Evolutionary conservation across 208 protist genomes (phyloP).

Genomic region (Crithidia acanthocephali): DNA sequence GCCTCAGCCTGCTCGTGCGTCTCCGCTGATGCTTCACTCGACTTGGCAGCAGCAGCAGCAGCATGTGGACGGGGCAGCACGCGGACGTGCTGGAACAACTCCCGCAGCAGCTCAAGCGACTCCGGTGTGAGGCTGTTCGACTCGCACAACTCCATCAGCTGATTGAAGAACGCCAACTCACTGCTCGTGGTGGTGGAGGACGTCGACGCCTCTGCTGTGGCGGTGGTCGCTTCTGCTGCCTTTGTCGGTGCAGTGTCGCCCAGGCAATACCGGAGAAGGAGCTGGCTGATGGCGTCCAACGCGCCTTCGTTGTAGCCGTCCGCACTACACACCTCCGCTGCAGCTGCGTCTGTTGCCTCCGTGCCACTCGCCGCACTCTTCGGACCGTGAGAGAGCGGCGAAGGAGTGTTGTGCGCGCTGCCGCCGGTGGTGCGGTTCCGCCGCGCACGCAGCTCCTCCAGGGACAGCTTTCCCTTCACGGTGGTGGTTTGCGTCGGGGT

Average conservation of each 20-base stretch:
- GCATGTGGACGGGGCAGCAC: conserved; percentile 39
- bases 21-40: not conserved
- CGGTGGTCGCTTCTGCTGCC: conserved; percentile 8
- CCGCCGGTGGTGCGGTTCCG: conserved; percentile 38
- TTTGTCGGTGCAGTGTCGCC: not conserved
- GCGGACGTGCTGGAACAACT: conserved; percentile 61
- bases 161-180: conserved; percentile 48
- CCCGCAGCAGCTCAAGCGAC: conserved; percentile 57
- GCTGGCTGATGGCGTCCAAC: conserved; percentile 54
- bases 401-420: not conserved
- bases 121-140: conserved; percentile 40
- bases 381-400: not conserved
- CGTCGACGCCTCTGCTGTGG: conserved; percentile 12
- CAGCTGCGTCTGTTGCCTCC: too few species aligned
- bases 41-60: not conserved
- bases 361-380: too few species aligned
- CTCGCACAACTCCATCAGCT: conserved; percentile 46
- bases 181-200: conserved; percentile 18
- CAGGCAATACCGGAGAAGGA: conserved; percentile 61
- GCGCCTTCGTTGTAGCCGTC: conserved; percentile 40
- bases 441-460: conserved; percentile 53
- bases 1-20: not conserved
- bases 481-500: conserved; percentile 40
- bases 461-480: conserved; percentile 37
- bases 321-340: not conserved